phyloP scores from a whole-genome alignment of 148 eudicot genomes.

The Chenopodium album region DNA sequence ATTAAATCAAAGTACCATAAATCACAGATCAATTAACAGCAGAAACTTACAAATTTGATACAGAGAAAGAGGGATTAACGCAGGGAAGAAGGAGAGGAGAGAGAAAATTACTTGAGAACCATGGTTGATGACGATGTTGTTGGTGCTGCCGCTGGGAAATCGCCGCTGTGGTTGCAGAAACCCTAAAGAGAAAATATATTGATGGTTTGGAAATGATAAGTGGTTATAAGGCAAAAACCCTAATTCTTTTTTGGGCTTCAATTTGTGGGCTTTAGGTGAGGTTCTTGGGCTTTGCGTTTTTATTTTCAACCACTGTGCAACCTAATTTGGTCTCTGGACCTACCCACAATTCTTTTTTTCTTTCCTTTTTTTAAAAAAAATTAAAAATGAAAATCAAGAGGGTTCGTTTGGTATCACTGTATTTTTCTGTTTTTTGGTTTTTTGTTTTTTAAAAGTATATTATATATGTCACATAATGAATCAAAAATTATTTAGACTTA shows the following conservation, averaged over 20 bases:
- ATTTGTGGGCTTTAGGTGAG: neutral
- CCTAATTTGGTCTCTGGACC: neutral
- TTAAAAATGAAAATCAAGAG: no score
- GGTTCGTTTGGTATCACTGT: no score
- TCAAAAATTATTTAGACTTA: no score
- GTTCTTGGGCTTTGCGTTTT: neutral
- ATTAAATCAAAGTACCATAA: no score
- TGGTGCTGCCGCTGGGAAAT: constrained; percentile 1
- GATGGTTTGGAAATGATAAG: neutral
- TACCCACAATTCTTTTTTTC: no score
- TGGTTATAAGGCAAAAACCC: constrained; percentile 27
- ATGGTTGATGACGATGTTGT: constrained; percentile 19
- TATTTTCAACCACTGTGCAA: neutral
- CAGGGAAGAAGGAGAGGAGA: neutral
- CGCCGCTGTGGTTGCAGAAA: constrained; percentile 16
- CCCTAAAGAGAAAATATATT: constrained; percentile 21
- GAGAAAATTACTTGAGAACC: constrained; percentile 37
- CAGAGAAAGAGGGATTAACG: neutral
- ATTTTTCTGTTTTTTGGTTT: no score
- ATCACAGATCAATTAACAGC: no score
- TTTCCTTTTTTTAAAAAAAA: no score
- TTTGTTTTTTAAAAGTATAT: no score
- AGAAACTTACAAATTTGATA: neutral
- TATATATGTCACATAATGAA: no score
- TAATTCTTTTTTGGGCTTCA: constrained; percentile 17